These are phyloP conservation scores for Colletotrichum salicis DNA, from an alignment of 2,329 filamentous ascomycete species.

Conservation along the genomic window DNA sequence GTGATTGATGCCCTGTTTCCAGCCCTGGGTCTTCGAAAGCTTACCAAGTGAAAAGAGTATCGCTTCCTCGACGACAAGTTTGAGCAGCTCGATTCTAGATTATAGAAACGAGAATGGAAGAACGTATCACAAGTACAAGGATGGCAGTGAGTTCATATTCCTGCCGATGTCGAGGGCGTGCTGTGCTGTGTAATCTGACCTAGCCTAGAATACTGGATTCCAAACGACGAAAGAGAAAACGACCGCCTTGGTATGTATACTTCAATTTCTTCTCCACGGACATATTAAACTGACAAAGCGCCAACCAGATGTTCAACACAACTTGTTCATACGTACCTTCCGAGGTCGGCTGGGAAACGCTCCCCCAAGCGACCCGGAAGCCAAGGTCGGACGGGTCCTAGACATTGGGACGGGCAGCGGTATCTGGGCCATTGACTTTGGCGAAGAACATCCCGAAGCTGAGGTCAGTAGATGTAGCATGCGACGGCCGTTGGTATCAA, in stretches of 20 bases:
- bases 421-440: slow-evolving; percentile 57
- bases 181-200: too few species aligned
- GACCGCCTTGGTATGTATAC: neutral
- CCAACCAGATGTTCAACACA: slow-evolving; percentile 47
- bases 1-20: too few species aligned
- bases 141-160: neutral
- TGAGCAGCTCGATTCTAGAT: neutral
- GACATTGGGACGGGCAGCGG: slow-evolving; percentile 61
- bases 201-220: neutral
- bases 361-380: slow-evolving; percentile 38
- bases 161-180: neutral
- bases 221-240: neutral
- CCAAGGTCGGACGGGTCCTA: slow-evolving; percentile 45
- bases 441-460: slow-evolving; percentile 45
- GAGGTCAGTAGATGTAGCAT: slow-evolving; percentile 33
- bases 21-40: too few species aligned
- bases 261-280: too few species aligned
- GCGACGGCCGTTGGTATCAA: too few species aligned
- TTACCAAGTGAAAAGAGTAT: neutral
- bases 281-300: neutral
- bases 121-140: slow-evolving; percentile 1
- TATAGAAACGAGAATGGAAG: neutral
- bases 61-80: neutral
- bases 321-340: slow-evolving; percentile 45
- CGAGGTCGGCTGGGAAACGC: slow-evolving; percentile 41